A percentile compares a stretch with the other conserved stretches of the same genome.
These are phyloP conservation scores for Bondarzewia mesenterica DNA, from an alignment of 1,284 basidiomycete species.

Conservation along the genomic window DNA sequence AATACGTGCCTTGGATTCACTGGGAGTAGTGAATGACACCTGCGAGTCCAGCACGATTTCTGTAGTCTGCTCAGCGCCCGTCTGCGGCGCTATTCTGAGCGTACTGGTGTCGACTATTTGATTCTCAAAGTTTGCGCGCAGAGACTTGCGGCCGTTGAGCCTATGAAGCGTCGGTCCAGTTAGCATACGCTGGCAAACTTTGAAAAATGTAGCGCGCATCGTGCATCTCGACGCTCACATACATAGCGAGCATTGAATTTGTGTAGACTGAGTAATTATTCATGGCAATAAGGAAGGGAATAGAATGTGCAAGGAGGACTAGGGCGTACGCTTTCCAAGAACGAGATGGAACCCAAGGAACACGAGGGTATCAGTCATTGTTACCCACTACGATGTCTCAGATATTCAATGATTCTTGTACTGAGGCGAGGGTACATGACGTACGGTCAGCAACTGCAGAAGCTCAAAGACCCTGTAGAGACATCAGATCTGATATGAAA, in stretches of 20 bases:
- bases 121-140: neutral
- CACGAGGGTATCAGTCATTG: slow-evolving; percentile 4
- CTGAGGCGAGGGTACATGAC: neutral
- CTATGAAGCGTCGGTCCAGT: neutral
- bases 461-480: slow-evolving; percentile 3
- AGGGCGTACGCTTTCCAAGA: neutral
- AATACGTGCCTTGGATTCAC: neutral
- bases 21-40: neutral
- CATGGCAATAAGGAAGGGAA: neutral
- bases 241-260: slow-evolving; percentile 10
- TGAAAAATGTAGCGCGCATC: no score
- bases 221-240: neutral
- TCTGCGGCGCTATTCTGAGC: neutral
- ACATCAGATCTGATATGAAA: neutral
- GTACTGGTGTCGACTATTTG: neutral
- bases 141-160: neutral
- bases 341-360: slow-evolving; percentile 8
- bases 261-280: slow-evolving; percentile 4
- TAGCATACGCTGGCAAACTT: neutral
- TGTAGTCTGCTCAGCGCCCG: neutral
- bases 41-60: neutral
- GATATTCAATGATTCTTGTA: neutral
- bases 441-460: slow-evolving; percentile 6
- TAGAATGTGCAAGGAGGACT: neutral
- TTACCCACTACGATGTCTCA: slow-evolving; percentile 4